Base-by-base conservation (phyloP, 306 rosid species). In the Nissolia schottii region DNA sequence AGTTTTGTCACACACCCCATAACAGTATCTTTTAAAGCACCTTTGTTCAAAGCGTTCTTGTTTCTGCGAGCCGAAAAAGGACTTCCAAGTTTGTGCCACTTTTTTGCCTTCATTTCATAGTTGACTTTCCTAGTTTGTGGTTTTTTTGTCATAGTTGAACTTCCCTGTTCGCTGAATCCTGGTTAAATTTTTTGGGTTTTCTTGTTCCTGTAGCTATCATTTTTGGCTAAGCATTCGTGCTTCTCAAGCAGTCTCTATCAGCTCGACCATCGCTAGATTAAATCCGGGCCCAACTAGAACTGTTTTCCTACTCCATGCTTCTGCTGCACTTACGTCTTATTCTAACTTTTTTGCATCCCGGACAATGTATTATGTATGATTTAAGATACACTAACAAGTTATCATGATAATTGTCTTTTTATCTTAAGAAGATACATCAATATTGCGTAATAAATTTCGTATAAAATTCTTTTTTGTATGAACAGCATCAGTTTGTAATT, bases 271-370 rank as follows among this genome's bases (percentile, higher is more conserved):
- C 27, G 37, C 57, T 65, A 16, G 61, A 58, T 71, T 66, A 46
- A 66, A 45, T 10, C 37, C 6, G 37, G 77, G 70, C 29, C 74
- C 78, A 60, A 38, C 51, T 25, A 7, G 16, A 61, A 60, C 62
- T 50, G 59, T 34, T 76, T 69, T 77, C 76, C 31, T 60, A 49
- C 73, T 65, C 22, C 65, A 35, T 77, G 68, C 77, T 73, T 81
- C 57, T 32, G 50, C 59, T 37, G 16, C 31, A 43, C 64, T 40
- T 46, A 15, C 25, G 53, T 72, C 61, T 76, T 49, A 43, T 11
- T 45, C 28, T 50, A 28, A 58, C 7, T 25, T 48, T 18, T 51
- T 11, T 45, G 31, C 6, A 7, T 57, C 16, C 41, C 6, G 4
- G 66, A 40, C 20, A 43, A 31, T 55, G 6, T 69, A 38, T 69